These are phyloP conservation scores for Colletotrichum sp. DNA, from an alignment of 2,329 filamentous ascomycete species.

Conservation along the genomic window DNA sequence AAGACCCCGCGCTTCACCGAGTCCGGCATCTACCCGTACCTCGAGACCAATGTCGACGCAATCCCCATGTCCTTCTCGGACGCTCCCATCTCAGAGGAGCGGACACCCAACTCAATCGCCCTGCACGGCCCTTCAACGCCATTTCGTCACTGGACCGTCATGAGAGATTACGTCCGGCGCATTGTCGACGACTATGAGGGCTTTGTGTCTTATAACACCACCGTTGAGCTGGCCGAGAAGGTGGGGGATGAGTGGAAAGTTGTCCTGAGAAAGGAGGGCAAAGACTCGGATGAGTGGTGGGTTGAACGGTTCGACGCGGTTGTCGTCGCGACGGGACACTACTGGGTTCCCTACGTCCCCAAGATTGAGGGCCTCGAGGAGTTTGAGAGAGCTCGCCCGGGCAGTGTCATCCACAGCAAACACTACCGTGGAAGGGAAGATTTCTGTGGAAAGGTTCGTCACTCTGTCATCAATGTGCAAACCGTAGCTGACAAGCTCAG, in stretches of 20 bases:
- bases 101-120: constrained; percentile 31
- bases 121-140: constrained; percentile 62
- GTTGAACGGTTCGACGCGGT: constrained; percentile 66
- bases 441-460: constrained; percentile 49
- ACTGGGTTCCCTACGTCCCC: constrained; percentile 62
- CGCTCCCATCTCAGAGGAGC: constrained; percentile 53
- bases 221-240: constrained; percentile 64
- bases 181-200: constrained; percentile 59
- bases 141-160: constrained; percentile 65
- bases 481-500: constrained; percentile 33
- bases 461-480: neutral
- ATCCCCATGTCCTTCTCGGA: constrained; percentile 65
- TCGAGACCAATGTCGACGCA: constrained; percentile 70
- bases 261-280: constrained; percentile 48
- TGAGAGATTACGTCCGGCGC: constrained; percentile 58
- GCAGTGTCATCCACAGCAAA: constrained; percentile 61
- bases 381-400: constrained; percentile 49
- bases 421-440: constrained; percentile 52
- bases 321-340: constrained; percentile 66
- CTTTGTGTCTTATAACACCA: constrained; percentile 61
- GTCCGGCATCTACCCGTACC: constrained; percentile 64
- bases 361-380: constrained; percentile 51
- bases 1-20: constrained; percentile 55
- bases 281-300: constrained; percentile 63
- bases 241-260: constrained; percentile 55